Evolutionary conservation across 768 basidiomycete genomes (phyloP), one percentile per base, ranked within the genome.

Genomic region (Termitomyces sp.): DNA sequence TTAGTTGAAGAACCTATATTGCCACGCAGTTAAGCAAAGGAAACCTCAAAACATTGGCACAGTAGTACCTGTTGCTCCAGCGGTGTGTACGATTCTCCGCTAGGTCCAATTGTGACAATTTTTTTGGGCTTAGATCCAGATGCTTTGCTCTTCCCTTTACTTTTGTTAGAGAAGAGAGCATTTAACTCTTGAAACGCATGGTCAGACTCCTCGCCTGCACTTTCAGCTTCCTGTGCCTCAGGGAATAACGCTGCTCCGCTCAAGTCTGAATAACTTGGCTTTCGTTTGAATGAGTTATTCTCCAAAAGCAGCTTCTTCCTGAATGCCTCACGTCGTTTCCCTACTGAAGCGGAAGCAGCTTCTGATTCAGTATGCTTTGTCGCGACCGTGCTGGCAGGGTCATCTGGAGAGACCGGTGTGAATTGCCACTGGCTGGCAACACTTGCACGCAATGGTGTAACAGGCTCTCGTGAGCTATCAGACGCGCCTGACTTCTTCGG

Each of bases 41-140:
- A 46, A 44, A 38, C 13, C 35, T 51, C 14, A 12, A 50, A 30
- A 43, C 22, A 43, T 20, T 6, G 32, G 16, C n/a, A 56, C 64
- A 35, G 52, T 1, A 2, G 3, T 54, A 77, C 82, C 77, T 93
- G 92, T 48, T 83, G 71, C 69, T 94, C 92, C 24, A 93, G 67
- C 2, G 89, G 88, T 2, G 92, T 93, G 61, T 86, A 93, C 10
- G 84, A 52, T 67, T 86, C 66, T 0, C 90, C 91, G 58, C 83
- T 80, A 1, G 89, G 87, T 2, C 90, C 91, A 24, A 87, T 59
- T 58, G 78, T 78, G 30, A 71, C 71, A 3, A 58, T 63, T 55
- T 72, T 74, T 63, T 77, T 81, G 43, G 67, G 63, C 24, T 69
- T 58, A 54, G 59, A 64, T 14, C 58, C 57, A 61, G 69, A 13